Evolutionary conservation across 164 flowering plant genomes (phyloP), one percentile per base, ranked within the genome.

Genomic region (Magnolia changhungtana): DNA sequence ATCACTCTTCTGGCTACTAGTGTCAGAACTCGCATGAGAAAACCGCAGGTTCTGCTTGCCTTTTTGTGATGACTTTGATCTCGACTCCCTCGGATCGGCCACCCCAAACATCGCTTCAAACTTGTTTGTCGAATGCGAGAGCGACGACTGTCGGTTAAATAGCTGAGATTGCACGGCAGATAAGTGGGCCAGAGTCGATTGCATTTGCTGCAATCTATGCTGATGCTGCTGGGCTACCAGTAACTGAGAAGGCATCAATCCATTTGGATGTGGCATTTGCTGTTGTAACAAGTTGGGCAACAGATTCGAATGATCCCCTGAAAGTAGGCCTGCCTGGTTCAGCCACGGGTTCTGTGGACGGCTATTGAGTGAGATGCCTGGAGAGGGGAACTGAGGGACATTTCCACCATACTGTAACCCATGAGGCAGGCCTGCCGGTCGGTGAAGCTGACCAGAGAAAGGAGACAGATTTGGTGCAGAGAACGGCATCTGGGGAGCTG

Each of bases 121-220:
- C 76, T 82, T 84, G 73, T 71, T 78, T 73, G 80, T 24, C 55
- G 82, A 58, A 77, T 80, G 88, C 19, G 86, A 76, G 2, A 87
- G 83, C 74, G 84, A 85, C 75, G 85, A 84, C 77, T 84, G 89
- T 8, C 84, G 7, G 76, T 75, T 87, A 76, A 78, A 86, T 9
- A 90, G 75, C 68, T 90, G 97, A 50, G 96, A 84, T 49, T 88
- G 98, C 80, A 93, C 55, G 9, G 85, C 88, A n/a, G 88, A 81
- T 50, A 85, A 82, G 80, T 89, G 92, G 49, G 89, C 87, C 79
- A 89, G 76, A 45, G 93, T 85, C 67, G 90, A 84, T 73, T 87
- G 94, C 64, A 81, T 75, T 14, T 89, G 89, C 66, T 86, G 93
- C 76, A 88, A 64, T 77, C 92, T 92, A 11, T 84, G 89, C 67